A percentile compares a stretch with the other conserved stretches of the same genome.
phyloP scores from a whole-genome alignment of 2,329 filamentous ascomycete species.

The Alternaria solani region DNA sequence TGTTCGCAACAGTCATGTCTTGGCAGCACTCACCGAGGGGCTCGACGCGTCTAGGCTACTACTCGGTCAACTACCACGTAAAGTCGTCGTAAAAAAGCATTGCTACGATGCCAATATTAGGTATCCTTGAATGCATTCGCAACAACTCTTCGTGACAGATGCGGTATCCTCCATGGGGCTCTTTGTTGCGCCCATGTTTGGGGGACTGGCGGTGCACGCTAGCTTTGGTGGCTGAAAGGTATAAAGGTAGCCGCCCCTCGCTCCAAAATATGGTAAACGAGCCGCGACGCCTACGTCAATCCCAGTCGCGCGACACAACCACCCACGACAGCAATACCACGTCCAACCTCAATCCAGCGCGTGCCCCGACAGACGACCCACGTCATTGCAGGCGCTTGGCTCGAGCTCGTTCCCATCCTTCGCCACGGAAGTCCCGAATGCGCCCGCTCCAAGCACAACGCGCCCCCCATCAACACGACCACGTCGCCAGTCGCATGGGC shows the following conservation, averaged over 20 bases:
- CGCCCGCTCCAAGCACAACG: constrained; percentile 40
- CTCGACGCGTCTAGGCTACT: background rate
- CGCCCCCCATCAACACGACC: constrained; percentile 27
- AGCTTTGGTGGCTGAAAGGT: constrained; percentile 17
- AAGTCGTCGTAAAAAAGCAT: background rate
- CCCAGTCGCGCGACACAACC: constrained; percentile 12
- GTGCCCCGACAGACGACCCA: background rate
- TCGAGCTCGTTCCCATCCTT: background rate
- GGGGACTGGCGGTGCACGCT: constrained; percentile 14
- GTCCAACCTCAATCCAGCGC: background rate
- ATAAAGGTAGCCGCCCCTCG: constrained; percentile 19
- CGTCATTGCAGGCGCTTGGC: constrained; percentile 1
- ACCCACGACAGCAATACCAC: background rate
- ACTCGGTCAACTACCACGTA: background rate
- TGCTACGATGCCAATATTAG: background rate
- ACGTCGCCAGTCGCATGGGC: constrained; percentile 41
- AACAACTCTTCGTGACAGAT: background rate
- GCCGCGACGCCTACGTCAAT: constrained; percentile 29
- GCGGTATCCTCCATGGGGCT: background rate
- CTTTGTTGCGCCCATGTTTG: constrained; percentile 12
- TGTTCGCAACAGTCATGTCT: constrained; percentile 1
- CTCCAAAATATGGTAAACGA: constrained; percentile 14
- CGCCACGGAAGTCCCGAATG: constrained; percentile 40
- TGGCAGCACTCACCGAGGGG: background rate
- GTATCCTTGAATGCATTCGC: background rate